phyloP scores from a whole-genome alignment of 140 eudicot species.

The Bidens hawaiensis region DNA sequence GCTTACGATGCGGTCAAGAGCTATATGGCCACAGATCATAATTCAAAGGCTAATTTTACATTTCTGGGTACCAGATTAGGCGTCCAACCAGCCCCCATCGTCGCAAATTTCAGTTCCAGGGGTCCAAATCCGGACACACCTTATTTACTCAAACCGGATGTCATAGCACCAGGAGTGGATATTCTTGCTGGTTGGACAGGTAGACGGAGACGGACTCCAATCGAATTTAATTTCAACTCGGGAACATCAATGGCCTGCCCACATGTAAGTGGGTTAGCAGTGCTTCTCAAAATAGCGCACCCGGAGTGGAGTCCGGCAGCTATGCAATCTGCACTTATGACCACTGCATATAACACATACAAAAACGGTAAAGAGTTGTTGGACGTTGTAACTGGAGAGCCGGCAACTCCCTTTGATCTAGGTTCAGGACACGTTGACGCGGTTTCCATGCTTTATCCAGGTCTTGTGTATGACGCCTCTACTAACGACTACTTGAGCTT shows the following conservation, averaged over 20 bases:
- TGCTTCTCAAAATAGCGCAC: conserved; percentile 35
- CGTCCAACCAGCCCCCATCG: conserved; percentile 29
- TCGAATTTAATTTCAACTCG: conserved; percentile 28
- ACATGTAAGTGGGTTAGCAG: conserved; percentile 28
- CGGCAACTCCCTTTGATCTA: conserved; percentile 62
- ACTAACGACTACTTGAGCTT: conserved; percentile 45
- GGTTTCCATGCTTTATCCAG: conserved; percentile 57
- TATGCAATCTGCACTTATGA: conserved; percentile 49
- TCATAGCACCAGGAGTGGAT: conserved; percentile 42
- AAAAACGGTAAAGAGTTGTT: conserved; percentile 33
- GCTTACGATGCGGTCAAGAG: conserved; percentile 45
- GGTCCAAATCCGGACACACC: conserved; percentile 43
- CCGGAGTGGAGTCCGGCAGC: conserved; percentile 52
- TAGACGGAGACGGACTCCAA: neutral
- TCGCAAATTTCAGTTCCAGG: conserved; percentile 43
- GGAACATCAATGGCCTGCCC: conserved; percentile 39
- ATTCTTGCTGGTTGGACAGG: conserved; percentile 42
- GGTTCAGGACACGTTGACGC: conserved; percentile 83
- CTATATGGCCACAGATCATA: conserved; percentile 31
- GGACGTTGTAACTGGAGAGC: conserved; percentile 58
- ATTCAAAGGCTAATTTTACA: conserved; percentile 23
- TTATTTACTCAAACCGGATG: conserved; percentile 38
- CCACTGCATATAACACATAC: conserved; percentile 14
- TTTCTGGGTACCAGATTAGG: conserved; percentile 26
- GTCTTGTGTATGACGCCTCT: conserved; percentile 56